These are phyloP conservation scores for Tulasnella sp. DNA, from an alignment of 768 basidiomycete species.

Conservation along the genomic window DNA sequence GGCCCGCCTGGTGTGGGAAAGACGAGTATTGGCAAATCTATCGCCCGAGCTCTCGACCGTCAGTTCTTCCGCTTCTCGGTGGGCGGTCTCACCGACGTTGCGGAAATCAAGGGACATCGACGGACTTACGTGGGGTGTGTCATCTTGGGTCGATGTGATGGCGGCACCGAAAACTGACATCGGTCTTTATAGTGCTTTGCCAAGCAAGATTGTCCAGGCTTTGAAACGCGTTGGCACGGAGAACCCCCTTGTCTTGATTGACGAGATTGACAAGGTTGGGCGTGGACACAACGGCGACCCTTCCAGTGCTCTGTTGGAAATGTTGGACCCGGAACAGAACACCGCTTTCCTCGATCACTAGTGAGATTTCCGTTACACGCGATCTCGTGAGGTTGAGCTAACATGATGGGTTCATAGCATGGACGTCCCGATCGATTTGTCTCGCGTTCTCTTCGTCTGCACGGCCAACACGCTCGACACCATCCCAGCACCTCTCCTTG, in stretches of 20 bases:
- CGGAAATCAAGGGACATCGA: conserved; percentile 97
- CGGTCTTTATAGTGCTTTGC: conserved; percentile 54
- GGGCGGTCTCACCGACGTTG: conserved; percentile 93
- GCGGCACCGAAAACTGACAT: not conserved
- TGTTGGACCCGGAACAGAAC: conserved; percentile 94
- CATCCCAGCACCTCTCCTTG: conserved; percentile 86
- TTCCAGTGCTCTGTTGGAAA: conserved; percentile 81
- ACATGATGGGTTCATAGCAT: conserved; percentile 46
- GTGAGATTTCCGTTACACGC: conserved; percentile 40
- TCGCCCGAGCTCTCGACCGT: conserved; percentile 80
- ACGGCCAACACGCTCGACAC: conserved; percentile 93
- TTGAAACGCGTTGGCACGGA: conserved; percentile 88
- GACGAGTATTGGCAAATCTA: conserved; percentile 92
- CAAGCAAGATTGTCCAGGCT: conserved; percentile 92
- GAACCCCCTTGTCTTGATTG: conserved; percentile 88
- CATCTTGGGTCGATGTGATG: not conserved
- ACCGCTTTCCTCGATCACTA: conserved; percentile 92
- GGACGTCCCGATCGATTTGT: conserved; percentile 95
- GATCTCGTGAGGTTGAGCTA: not conserved
- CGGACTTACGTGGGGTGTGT: conserved; percentile 86
- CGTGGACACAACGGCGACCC: conserved; percentile 89
- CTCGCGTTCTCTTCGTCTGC: conserved; percentile 94
- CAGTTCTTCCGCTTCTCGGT: conserved; percentile 97
- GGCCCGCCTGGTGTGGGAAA: conserved; percentile 98
- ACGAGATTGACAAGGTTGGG: conserved; percentile 95